Conservation (phyloP, 106 monocot species). For the Dendrobium officinale region DNA sequence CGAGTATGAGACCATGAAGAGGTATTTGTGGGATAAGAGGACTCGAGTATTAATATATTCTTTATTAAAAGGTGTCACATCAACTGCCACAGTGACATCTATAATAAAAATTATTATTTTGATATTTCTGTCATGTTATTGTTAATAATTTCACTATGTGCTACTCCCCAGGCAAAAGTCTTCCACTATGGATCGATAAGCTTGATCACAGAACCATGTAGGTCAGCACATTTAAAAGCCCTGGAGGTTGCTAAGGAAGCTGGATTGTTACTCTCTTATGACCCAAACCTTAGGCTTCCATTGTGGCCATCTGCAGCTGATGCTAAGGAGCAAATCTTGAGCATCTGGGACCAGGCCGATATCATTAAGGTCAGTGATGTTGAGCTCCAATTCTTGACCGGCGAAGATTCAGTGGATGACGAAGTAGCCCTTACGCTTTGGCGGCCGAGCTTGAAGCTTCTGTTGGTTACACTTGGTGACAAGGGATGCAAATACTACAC, state of each 20-base stretch:
- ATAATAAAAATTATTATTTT: too few relatives aligned
- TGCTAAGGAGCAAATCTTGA: conserved; percentile 46
- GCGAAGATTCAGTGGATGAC: not conserved
- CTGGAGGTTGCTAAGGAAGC: conserved; percentile 36
- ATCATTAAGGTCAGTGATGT: conserved; percentile 39
- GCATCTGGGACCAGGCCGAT: conserved; percentile 52
- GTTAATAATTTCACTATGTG: too few relatives aligned
- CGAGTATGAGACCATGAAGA: too few relatives aligned
- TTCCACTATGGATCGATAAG: conserved; percentile 67
- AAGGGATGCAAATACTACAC: conserved; percentile 22
- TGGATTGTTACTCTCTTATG: conserved; percentile 44
- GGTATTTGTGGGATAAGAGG: too few relatives aligned
- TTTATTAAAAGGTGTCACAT: too few relatives aligned
- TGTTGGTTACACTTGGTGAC: conserved; percentile 17
- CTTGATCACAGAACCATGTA: conserved; percentile 51
- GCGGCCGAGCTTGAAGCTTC: conserved; percentile 16
- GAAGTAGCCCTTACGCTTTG: conserved; percentile 15
- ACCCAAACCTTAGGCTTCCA: conserved; percentile 46
- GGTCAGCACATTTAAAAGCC: conserved; percentile 39
- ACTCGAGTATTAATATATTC: too few relatives aligned
- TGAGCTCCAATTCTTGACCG: conserved; percentile 21
- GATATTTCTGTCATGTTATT: too few relatives aligned
- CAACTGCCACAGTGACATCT: too few relatives aligned
- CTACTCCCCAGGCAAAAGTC: conserved; percentile 28
- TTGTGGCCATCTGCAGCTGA: conserved; percentile 44